Evolutionary conservation across 352 stramenopile genomes (phyloP).

Genomic region (Phytophthora citricola): DNA sequence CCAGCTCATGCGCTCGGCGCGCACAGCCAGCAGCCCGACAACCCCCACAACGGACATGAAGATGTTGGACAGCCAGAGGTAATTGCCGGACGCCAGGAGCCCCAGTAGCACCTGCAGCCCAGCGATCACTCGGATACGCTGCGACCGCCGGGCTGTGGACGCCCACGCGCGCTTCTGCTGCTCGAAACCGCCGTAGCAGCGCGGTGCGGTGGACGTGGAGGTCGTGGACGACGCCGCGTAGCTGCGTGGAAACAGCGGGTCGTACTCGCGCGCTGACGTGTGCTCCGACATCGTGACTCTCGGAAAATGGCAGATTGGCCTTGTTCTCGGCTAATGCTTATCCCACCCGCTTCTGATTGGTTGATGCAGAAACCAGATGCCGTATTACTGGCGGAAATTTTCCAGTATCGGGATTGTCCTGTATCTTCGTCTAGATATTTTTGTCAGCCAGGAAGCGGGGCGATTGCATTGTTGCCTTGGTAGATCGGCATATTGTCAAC

Average conservation of each 20-base stretch:
- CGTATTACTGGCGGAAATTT: conserved; percentile 6
- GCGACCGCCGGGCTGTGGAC: conserved; percentile 63
- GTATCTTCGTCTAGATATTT: too few species aligned
- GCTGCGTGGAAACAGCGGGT: conserved; percentile 45
- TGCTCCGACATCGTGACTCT: conserved; percentile 24
- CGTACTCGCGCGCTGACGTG: conserved; percentile 36
- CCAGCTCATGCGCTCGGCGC: conserved; percentile 82
- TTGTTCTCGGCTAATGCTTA: conserved; percentile 5
- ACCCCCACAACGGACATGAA: conserved; percentile 76
- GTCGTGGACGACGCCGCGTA: conserved; percentile 43
- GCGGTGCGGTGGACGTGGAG: conserved; percentile 45
- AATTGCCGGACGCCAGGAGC: conserved; percentile 69
- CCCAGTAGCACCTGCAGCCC: conserved; percentile 64
- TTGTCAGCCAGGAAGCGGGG: too few species aligned
- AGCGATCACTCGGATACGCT: conserved; percentile 73
- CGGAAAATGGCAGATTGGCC: conserved; percentile 3
- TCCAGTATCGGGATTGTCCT: not conserved
- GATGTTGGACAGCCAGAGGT: conserved; percentile 78
- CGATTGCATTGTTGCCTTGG: too few species aligned
- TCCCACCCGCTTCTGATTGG: conserved; percentile 5
- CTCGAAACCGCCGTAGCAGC: conserved; percentile 76
- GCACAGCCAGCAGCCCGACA: conserved; percentile 72
- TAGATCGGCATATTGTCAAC: too few species aligned
- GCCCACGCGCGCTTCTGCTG: conserved; percentile 82
- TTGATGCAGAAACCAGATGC: conserved; percentile 2